Percentiles rank a stretch among this genome's conserved stretches.
Conservation (phyloP, 306 rosid species). For the Vigna radiata region DNA sequence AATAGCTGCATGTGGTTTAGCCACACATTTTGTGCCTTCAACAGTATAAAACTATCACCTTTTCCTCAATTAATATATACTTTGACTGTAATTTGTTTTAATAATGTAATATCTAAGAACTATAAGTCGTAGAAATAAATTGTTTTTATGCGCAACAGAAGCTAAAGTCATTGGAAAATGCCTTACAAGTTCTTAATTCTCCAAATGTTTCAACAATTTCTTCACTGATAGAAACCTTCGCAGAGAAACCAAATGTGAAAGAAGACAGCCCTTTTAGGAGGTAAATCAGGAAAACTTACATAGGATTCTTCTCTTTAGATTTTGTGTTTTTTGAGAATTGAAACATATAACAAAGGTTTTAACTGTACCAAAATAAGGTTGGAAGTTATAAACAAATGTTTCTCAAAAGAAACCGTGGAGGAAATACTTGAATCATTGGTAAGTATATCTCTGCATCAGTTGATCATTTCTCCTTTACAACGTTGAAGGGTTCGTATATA, state of each 20-base stretch:
- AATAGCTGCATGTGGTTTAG: slow-evolving; percentile 47
- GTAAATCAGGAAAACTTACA: background rate
- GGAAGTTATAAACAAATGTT: slow-evolving; percentile 40
- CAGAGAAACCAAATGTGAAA: slow-evolving; percentile 17
- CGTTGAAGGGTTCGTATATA: background rate
- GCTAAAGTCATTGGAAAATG: slow-evolving; percentile 40
- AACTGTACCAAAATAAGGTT: background rate
- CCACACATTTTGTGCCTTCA: slow-evolving; percentile 49
- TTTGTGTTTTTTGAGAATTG: background rate
- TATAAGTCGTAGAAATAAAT: background rate
- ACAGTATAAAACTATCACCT: slow-evolving; percentile 7
- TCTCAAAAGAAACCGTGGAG: slow-evolving; percentile 47
- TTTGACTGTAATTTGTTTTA: too few species aligned
- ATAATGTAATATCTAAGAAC: too few species aligned
- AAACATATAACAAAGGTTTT: background rate
- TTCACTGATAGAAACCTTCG: background rate
- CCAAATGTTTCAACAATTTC: slow-evolving; percentile 33
- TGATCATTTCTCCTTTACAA: background rate
- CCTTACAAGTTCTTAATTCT: slow-evolving; percentile 11
- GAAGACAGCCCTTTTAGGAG: slow-evolving; percentile 33
- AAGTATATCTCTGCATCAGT: background rate
- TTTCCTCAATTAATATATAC: background rate
- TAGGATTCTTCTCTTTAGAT: background rate
- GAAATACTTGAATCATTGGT: slow-evolving; percentile 46
- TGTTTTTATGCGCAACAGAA: slow-evolving; percentile 16